Evolutionary conservation across 2,329 filamentous ascomycete genomes (phyloP), one percentile per base, ranked within the genome.

Genomic region (Monosporascus sp.): DNA sequence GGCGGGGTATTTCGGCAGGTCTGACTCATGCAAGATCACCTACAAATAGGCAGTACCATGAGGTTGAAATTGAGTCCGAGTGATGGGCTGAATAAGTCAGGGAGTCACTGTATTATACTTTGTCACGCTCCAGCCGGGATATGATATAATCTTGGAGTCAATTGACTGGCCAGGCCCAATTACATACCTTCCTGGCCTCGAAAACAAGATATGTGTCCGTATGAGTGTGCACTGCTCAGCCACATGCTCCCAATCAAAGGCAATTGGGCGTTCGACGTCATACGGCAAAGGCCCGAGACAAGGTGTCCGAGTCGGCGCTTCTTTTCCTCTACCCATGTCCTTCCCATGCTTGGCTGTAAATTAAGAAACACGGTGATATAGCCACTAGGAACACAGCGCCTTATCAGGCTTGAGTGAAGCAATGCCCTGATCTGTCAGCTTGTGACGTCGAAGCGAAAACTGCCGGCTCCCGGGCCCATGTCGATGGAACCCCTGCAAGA

Each of bases 231-330:
- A 24, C 24, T 46, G 43, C 24, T 14, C 22, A 46, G 20, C 14
- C 9, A n/a, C 8, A 46, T 31, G 24, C 22, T 14, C 14, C 43
- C 24, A 45, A 46, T 46, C 43, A 46, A 22, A 46, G 5, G 7
- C 11, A 24, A 27, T 45, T 40, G 49, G 52, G 52, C 46, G 53
- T 50, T 53, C 59, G 52, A 61, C 58, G 58, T 60, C 58, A 61
- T 60, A 50, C 52, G 54, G 49, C 49, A 27, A 17, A 24, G 14
- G 2, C 20, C 7, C 8, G 43, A 16, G 14, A 3, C 16, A n/a
- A 11, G 9, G 9, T 11, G 27, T 31, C 27, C 14, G 27, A 31
- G 27, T 31, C 14, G 27, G 27, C 27, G 3, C 14, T 14, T 31
- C 9, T 31, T 8, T 31, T 4, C 27, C 27, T 11, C 9, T 5